Percentiles rank a stretch among this genome's conserved stretches.
These are phyloP conservation scores for Colletotrichum nymphaeae DNA, from an alignment of 2,329 filamentous ascomycete species.

Conservation along the genomic window DNA sequence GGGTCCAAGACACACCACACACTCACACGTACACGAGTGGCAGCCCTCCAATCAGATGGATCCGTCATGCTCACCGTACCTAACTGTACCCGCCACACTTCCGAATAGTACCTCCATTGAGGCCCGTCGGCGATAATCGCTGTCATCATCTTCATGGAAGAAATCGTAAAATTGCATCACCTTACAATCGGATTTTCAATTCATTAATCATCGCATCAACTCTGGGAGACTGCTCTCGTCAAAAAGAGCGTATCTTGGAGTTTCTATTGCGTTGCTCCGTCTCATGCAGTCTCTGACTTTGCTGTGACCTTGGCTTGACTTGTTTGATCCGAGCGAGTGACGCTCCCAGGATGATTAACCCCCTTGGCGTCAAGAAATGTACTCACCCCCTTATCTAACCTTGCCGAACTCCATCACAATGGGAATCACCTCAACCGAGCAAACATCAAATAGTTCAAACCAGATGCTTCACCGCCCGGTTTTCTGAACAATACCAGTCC, in stretches of 20 bases:
- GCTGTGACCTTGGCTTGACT: conserved; percentile 20
- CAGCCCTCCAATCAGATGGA: conserved; percentile 12
- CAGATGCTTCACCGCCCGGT: not conserved
- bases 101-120: not conserved
- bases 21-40: conserved; percentile 9
- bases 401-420: not conserved
- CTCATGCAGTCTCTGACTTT: not conserved
- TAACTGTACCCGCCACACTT: conserved; percentile 10
- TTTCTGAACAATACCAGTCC: not conserved
- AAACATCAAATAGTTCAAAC: not conserved
- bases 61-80: conserved; percentile 18
- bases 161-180: not conserved
- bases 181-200: conserved; percentile 9
- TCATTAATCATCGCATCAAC: conserved; percentile 17
- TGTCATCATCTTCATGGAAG: not conserved
- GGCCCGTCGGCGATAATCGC: not conserved
- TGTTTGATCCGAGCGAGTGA: conserved; percentile 33
- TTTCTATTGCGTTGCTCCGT: conserved; percentile 6
- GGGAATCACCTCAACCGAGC: not conserved
- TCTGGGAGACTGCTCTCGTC: not conserved
- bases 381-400: conserved; percentile 25
- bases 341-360: conserved; percentile 31
- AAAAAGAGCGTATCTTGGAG: not conserved
- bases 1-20: conserved; percentile 21
- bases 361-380: conserved; percentile 24